A percentile compares a stretch with the other conserved stretches of the same genome.
Evolutionary conservation across 768 basidiomycete genomes (phyloP).

Genomic region (Mycena metata): DNA sequence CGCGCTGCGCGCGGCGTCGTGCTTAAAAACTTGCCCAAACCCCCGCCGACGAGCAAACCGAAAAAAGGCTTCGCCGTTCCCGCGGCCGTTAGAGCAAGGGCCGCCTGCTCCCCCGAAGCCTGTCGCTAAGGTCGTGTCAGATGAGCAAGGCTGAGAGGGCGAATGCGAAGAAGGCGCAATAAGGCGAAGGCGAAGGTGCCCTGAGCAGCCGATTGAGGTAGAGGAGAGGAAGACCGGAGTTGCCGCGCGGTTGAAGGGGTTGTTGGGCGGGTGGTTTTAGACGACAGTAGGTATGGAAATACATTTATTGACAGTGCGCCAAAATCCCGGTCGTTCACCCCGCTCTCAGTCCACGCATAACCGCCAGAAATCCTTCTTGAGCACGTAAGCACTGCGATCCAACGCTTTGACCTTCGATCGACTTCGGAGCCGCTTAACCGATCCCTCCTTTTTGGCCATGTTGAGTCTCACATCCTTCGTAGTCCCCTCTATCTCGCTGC

Average conservation of each 20-base stretch:
- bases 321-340: no score
- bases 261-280: constrained; percentile 21
- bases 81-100: no score
- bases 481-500: no score
- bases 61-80: background rate
- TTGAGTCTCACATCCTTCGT: no score
- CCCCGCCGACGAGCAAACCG: background rate
- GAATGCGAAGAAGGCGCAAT: background rate
- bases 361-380: background rate
- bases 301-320: no score
- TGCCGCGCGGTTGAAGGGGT: constrained; percentile 11
- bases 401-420: background rate
- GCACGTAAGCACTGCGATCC: background rate
- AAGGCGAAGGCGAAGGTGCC: background rate
- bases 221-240: constrained; percentile 25
- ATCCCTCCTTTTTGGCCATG: no score
- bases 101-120: no score
- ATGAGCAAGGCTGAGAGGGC: background rate
- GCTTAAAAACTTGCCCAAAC: background rate
- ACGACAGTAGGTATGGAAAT: no score
- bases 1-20: constrained; percentile 2
- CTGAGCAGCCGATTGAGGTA: constrained; percentile 17
- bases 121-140: no score
- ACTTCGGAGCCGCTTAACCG: no score
- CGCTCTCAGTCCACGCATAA: no score